These are phyloP conservation scores for Phytophthora vignae DNA, from an alignment of 352 stramenopile genomes.

Conservation along the genomic window DNA sequence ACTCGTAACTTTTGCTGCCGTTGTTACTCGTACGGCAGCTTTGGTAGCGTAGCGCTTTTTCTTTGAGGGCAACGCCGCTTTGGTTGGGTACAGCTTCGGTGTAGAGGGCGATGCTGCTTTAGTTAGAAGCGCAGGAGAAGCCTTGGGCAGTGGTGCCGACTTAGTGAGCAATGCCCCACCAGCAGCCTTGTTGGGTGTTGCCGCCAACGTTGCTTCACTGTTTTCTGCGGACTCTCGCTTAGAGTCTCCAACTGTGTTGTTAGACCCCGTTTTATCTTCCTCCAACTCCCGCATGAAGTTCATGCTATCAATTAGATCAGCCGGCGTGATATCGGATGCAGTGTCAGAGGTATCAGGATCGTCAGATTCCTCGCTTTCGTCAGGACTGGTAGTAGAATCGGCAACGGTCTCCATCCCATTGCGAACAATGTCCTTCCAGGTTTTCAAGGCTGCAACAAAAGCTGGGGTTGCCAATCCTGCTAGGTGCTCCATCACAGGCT, in stretches of 20 bases:
- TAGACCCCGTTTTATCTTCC: background rate
- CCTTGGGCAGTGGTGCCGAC: background rate
- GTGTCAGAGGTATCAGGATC: background rate
- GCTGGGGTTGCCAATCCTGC: background rate
- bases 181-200: background rate
- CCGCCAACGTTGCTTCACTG: background rate
- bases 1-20: no score
- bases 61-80: background rate
- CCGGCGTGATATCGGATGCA: background rate
- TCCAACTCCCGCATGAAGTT: background rate
- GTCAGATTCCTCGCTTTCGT: background rate
- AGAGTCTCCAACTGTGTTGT: background rate
- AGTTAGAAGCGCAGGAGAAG: background rate
- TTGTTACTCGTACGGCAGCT: no score
- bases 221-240: background rate
- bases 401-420: background rate
- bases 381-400: background rate
- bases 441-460: conserved; percentile 1
- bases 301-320: background rate
- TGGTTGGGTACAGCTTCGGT: background rate
- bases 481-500: conserved; percentile 5
- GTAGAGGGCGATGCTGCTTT: background rate
- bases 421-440: conserved; percentile 5
- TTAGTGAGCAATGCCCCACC: background rate
- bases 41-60: no score